Evolutionary conservation across 2,329 filamentous ascomycete genomes (phyloP).

Genomic region (Penicillium sp.): DNA sequence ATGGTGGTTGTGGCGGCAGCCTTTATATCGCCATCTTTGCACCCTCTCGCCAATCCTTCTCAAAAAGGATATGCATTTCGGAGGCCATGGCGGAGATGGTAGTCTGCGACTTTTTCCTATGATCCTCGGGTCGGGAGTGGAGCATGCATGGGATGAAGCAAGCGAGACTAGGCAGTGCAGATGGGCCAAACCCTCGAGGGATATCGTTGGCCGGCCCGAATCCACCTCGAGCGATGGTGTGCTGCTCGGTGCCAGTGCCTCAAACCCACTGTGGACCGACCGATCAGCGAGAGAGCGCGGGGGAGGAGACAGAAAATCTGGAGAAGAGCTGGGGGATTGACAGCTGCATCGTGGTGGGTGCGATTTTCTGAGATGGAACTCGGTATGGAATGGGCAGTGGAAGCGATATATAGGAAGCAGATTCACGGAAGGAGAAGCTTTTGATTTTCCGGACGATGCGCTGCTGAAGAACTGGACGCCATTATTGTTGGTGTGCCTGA

Average conservation of each 20-base stretch:
- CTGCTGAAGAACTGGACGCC: slow-evolving; percentile 6
- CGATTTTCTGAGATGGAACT: not conserved
- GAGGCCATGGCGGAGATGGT: not conserved
- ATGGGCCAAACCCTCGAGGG: not conserved
- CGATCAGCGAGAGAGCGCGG: slow-evolving; percentile 23
- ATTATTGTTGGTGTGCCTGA: slow-evolving; percentile 1
- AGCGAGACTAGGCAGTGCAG: slow-evolving; percentile 1
- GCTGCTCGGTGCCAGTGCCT: slow-evolving; percentile 8
- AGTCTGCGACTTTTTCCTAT: slow-evolving; percentile 1
- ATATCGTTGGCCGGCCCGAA: slow-evolving; percentile 19
- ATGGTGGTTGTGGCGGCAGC: not conserved
- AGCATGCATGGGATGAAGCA: slow-evolving; percentile 14
- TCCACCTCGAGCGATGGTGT: slow-evolving; percentile 10
- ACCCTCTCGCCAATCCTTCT: slow-evolving; percentile 8
- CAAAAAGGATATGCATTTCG: not conserved
- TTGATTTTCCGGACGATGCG: not conserved
- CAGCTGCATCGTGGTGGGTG: slow-evolving; percentile 1
- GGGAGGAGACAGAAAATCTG: slow-evolving; percentile 17
- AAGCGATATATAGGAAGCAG: not conserved
- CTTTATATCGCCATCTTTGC: slow-evolving; percentile 5
- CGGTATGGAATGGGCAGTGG: not conserved
- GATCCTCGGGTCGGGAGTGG: slow-evolving; percentile 18
- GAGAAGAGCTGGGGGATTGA: slow-evolving; percentile 19
- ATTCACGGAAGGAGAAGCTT: not conserved
- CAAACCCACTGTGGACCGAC: slow-evolving; percentile 21